Base-by-base conservation (phyloP, 257 asterid species). In the Verbascum thapsus region DNA sequence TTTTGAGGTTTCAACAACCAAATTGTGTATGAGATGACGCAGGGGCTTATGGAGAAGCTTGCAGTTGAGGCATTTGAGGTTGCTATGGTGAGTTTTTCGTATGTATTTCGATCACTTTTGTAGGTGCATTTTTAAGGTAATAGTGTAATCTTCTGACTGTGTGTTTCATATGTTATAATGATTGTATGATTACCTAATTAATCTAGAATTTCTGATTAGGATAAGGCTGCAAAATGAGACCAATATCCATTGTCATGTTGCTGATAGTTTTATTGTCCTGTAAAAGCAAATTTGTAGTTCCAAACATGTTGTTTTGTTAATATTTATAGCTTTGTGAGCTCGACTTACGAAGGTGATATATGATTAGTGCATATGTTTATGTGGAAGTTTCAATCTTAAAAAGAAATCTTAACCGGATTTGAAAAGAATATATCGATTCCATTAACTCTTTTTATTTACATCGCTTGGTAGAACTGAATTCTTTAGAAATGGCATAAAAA, bases 11-110 rank as follows among this genome's bases (percentile, higher is more conserved):
- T 82, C 54, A 70, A 48, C 66, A 80, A 90, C 75, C 70, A 74
- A 79, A 39, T 81, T 43, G 90, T 90, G 18, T 82, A 87, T 60
- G 94, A 87, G 67, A 68, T 53, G 77, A 67, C 94, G 8, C 89
- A 79, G 66, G 63, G 15, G 7, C 89, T 91, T 11, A 85, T 91
- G 96, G 98, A 92, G 76, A 84, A 85, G 80, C 95, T 89, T 58
- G 83, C 90, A 0, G 76, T 83, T 13, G 97, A 89, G 80, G 99
- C 96, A 7, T 76, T 78, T 55, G 78, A 87, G 77, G 88, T 85
- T 71, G 94, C 94, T 35, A 85, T 92, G 99, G 97, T 92, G 61
- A 77, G 91, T 75, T 37, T n/a, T 67, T 52, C 49, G 2, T 16
- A 10, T 7, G 32, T 26, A 26, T 26, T 26, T 26, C 5, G 32